Conservation (phyloP, 2,329 filamentous ascomycete genomes). For the Xylaria sp. region DNA sequence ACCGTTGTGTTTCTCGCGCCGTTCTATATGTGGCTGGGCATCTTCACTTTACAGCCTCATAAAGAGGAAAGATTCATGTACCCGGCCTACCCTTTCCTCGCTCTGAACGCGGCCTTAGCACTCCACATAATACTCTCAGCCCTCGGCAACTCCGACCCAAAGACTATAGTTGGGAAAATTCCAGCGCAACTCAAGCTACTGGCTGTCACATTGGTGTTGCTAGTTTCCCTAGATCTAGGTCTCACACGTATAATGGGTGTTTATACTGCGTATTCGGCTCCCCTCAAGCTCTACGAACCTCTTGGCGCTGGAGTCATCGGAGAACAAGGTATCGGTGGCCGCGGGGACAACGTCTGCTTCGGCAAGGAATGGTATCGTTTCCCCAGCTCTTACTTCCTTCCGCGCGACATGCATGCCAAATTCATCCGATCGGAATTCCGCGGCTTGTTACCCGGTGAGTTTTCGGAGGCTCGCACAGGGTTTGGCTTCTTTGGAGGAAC, state of each 20-base stretch:
- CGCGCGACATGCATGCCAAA: conserved; percentile 80
- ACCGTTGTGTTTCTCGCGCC: conserved; percentile 79
- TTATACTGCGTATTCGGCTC: conserved; percentile 82
- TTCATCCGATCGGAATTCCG: conserved; percentile 91
- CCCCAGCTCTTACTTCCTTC: conserved; percentile 89
- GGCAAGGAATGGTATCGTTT: conserved; percentile 99
- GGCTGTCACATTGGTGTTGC: conserved; percentile 62
- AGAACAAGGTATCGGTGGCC: conserved; percentile 55
- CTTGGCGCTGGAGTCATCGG: conserved; percentile 61
- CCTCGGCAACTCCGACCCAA: conserved; percentile 72
- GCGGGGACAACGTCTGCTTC: conserved; percentile 79
- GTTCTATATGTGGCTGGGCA: conserved; percentile 92
- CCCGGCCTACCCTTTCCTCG: conserved; percentile 88
- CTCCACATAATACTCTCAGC: conserved; percentile 80
- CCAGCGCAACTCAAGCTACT: conserved; percentile 76
- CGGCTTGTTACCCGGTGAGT: conserved; percentile 88
- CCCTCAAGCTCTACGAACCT: conserved; percentile 71
- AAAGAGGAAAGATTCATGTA: conserved; percentile 99
- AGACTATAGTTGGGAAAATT: conserved; percentile 71
- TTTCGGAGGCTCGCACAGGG: conserved; percentile 72
- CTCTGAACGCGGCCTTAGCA: conserved; percentile 84
- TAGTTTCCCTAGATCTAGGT: conserved; percentile 69
- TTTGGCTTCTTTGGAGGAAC: conserved; percentile 82
- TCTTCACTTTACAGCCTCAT: conserved; percentile 92
- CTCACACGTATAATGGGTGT: conserved; percentile 76